Evolutionary conservation across 495 filamentous ascomycete species (phyloP).

Genomic region (Entonaema liquescens): DNA sequence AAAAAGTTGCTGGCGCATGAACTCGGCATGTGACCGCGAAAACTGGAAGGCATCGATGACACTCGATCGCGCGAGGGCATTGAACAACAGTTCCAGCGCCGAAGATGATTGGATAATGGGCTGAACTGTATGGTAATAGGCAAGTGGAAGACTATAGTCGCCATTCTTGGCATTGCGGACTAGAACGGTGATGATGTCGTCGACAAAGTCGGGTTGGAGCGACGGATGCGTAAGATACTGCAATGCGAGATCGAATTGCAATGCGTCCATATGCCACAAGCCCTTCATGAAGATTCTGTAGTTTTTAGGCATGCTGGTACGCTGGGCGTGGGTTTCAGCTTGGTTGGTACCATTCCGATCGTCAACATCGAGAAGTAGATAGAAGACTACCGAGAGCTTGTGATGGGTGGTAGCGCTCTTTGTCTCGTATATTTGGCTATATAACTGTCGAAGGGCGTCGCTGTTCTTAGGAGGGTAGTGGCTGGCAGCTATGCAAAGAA

Average conservation of each 20-base stretch:
- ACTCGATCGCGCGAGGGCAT: conserved; percentile 70
- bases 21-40: conserved; percentile 68
- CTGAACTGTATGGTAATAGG: conserved; percentile 77
- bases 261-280: conserved; percentile 79
- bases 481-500: conserved; percentile 47
- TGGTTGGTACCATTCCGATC: conserved; percentile 57
- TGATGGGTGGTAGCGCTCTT: conserved; percentile 70
- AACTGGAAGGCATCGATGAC: conserved; percentile 79
- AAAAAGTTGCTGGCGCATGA: conserved; percentile 67
- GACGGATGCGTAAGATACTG: conserved; percentile 78
- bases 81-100: conserved; percentile 70
- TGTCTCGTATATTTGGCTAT: conserved; percentile 67
- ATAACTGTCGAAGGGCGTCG: conserved; percentile 68
- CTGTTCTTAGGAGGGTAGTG: conserved; percentile 75
- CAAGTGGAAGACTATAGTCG: conserved; percentile 72
- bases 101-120: conserved; percentile 68
- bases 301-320: conserved; percentile 61
- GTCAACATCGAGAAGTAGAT: conserved; percentile 79
- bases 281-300: conserved; percentile 81
- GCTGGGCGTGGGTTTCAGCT: conserved; percentile 64
- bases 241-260: conserved; percentile 73
- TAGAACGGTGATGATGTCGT: conserved; percentile 78
- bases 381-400: conserved; percentile 81
- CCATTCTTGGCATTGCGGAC: conserved; percentile 65
- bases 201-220: conserved; percentile 78